These are phyloP conservation scores for Hypoxylon cercidicola DNA, from an alignment of 495 filamentous ascomycete species.

Conservation along the genomic window DNA sequence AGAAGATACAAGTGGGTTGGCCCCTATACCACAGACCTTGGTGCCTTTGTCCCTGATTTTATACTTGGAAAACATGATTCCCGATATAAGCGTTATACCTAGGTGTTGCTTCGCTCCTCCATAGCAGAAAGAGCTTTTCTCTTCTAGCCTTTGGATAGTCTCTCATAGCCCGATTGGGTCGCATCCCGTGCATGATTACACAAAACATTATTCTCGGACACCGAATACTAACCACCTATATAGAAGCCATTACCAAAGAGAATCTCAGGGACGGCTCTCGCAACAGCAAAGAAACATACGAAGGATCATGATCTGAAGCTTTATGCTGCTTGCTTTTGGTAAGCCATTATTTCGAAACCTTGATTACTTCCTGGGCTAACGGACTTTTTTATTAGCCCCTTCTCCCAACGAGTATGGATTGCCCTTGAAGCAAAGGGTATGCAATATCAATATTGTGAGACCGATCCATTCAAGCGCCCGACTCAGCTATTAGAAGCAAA, in stretches of 20 bases:
- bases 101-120: no score
- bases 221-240: constrained; percentile 26
- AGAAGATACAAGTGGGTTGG: constrained; percentile 72
- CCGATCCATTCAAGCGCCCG: constrained; percentile 81
- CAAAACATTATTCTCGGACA: not conserved
- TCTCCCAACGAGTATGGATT: constrained; percentile 96
- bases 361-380: constrained; percentile 20
- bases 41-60: constrained; percentile 26
- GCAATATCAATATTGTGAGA: constrained; percentile 90
- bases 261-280: constrained; percentile 78
- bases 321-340: constrained; percentile 94
- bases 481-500: constrained; percentile 82
- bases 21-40: constrained; percentile 37
- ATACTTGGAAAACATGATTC: constrained; percentile 27
- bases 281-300: constrained; percentile 77
- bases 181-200: constrained; percentile 1
- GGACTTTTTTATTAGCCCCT: constrained; percentile 53
- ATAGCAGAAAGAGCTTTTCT: no score
- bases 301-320: constrained; percentile 80
- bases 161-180: constrained; percentile 4
- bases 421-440: constrained; percentile 87
- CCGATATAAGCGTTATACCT: not conserved
- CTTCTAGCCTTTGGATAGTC: not conserved
- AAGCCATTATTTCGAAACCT: constrained; percentile 42
- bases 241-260: constrained; percentile 83